A percentile compares a stretch with the other conserved stretches of the same genome.
phyloP scores from a whole-genome alignment of 2,329 filamentous ascomycete genomes.

The Claviceps digitariae region DNA sequence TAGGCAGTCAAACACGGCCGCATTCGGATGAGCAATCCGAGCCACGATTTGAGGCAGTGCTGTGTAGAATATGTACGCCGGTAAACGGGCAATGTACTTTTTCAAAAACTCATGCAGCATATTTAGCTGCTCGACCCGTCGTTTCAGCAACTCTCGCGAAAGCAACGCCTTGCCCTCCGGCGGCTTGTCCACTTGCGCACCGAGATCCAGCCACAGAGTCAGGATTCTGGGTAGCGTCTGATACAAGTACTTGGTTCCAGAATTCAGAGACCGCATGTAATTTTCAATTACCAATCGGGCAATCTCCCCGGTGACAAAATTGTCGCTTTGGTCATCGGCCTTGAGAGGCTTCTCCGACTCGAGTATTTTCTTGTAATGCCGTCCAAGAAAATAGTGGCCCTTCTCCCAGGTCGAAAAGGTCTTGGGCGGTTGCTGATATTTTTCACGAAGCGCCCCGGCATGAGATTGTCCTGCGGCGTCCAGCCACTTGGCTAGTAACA shows the following conservation, averaged over 20 bases:
- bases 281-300: slow-evolving; percentile 88
- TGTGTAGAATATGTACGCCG: slow-evolving; percentile 67
- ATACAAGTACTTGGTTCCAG: slow-evolving; percentile 89
- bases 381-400: slow-evolving; percentile 90
- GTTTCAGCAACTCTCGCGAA: slow-evolving; percentile 36
- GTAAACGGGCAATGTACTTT: slow-evolving; percentile 62
- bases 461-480: slow-evolving; percentile 91
- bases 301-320: slow-evolving; percentile 67
- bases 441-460: slow-evolving; percentile 60
- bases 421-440: slow-evolving; percentile 72
- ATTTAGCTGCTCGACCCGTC: slow-evolving; percentile 52
- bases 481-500: slow-evolving; percentile 92
- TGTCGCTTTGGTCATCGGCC: slow-evolving; percentile 61
- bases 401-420: slow-evolving; percentile 74
- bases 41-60: slow-evolving; percentile 86
- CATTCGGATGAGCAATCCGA: slow-evolving; percentile 80
- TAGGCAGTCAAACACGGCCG: slow-evolving; percentile 62
- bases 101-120: slow-evolving; percentile 60
- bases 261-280: slow-evolving; percentile 73
- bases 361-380: slow-evolving; percentile 91
- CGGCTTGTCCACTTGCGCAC: slow-evolving; percentile 55
- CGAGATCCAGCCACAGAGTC: slow-evolving; percentile 89
- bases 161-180: slow-evolving; percentile 41
- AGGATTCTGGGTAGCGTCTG: slow-evolving; percentile 85
- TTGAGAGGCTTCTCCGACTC: slow-evolving; percentile 76